Evolutionary conservation across 2,329 filamentous ascomycete genomes (phyloP).

Genomic region (Alternaria viburni): DNA sequence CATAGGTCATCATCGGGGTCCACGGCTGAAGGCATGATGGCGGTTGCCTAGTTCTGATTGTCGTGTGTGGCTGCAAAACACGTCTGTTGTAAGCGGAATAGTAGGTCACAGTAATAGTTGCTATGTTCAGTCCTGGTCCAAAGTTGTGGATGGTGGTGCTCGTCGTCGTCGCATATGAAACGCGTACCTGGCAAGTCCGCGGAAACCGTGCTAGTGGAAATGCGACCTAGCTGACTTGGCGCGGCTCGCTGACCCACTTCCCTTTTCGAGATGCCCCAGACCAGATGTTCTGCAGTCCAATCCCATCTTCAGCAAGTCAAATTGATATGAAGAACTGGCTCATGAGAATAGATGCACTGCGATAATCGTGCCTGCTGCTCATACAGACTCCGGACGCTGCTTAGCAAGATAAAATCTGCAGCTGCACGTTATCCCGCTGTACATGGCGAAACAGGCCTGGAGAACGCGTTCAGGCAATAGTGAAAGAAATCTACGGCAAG

Average conservation of each 20-base stretch:
- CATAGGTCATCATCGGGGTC: slow-evolving; percentile 57
- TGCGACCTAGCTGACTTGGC: slow-evolving; percentile 5
- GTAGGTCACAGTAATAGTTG: neutral
- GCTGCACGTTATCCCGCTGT: neutral
- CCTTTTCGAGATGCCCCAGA: slow-evolving; percentile 15
- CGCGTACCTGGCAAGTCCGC: slow-evolving; percentile 22
- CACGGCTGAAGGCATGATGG: slow-evolving; percentile 44
- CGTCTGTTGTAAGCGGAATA: neutral
- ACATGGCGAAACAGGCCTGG: neutral
- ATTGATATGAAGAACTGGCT: neutral
- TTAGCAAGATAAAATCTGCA: neutral
- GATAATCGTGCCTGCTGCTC: neutral
- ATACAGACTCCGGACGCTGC: neutral
- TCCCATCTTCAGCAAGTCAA: neutral
- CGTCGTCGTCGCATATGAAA: slow-evolving; percentile 17
- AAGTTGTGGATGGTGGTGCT: slow-evolving; percentile 18
- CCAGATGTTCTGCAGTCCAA: neutral
- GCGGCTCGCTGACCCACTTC: slow-evolving; percentile 18
- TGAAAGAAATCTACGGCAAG: too few relatives aligned
- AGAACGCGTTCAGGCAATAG: neutral
- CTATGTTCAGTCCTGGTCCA: neutral
- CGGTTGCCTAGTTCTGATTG: slow-evolving; percentile 11
- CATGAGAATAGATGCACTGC: rapidly evolving
- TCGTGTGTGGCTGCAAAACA: neutral
- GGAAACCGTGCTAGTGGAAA: slow-evolving; percentile 4